Conservation (phyloP, 2,329 filamentous ascomycete genomes). For the Ambrosiella cleistominuta region DNA sequence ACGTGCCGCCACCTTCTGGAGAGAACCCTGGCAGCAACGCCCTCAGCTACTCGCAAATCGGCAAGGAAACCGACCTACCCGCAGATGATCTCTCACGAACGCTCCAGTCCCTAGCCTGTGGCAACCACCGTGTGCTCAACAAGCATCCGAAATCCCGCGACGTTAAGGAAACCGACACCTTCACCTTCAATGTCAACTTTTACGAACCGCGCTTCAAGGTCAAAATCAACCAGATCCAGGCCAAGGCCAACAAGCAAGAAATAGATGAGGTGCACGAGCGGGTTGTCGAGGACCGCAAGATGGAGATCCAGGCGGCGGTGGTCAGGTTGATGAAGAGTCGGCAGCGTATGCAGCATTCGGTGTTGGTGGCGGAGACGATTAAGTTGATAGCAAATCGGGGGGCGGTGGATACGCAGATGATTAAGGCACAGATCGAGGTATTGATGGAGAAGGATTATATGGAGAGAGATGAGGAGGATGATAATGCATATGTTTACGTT, state of each 20-base stretch:
- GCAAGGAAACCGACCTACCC: constrained; percentile 53
- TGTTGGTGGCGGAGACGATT: constrained; percentile 83
- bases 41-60: constrained; percentile 53
- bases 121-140: constrained; percentile 62
- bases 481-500: constrained; percentile 52
- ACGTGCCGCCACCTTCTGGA: constrained; percentile 24
- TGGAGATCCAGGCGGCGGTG: constrained; percentile 92
- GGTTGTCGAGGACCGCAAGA: constrained; percentile 75
- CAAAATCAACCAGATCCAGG: constrained; percentile 91
- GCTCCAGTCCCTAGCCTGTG: constrained; percentile 86
- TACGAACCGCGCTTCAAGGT: constrained; percentile 68
- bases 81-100: constrained; percentile 73
- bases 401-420: constrained; percentile 67
- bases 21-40: constrained; percentile 21
- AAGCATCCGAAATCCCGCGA: constrained; percentile 47
- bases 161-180: constrained; percentile 61
- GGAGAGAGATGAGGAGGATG: constrained; percentile 61
- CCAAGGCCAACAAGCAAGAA: constrained; percentile 29
- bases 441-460: constrained; percentile 90
- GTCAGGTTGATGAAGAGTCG: constrained; percentile 93
- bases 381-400: constrained; percentile 74
- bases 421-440: constrained; percentile 96
- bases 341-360: constrained; percentile 71
- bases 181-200: constrained; percentile 65
- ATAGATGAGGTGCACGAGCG: constrained; percentile 85